These are phyloP conservation scores for Aureoboletus auriporus DNA, from an alignment of 768 basidiomycete species.

Conservation along the genomic window DNA sequence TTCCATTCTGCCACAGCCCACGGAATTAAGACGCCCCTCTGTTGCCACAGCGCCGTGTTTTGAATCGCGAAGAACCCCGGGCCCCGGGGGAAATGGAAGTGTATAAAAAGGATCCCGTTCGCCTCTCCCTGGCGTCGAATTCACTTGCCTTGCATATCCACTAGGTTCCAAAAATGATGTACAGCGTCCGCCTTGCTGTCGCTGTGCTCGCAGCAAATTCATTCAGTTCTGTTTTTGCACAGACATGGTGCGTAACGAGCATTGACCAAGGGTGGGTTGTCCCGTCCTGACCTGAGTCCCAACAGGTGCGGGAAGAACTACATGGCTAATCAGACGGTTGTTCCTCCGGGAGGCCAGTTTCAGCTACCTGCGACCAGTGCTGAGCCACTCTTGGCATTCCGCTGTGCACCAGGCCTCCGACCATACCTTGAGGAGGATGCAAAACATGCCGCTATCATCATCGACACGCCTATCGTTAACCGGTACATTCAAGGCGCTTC, in stretches of 20 bases:
- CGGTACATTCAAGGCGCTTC: constrained; percentile 32
- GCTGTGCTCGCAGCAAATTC: constrained; percentile 8
- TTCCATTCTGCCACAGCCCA: too few species aligned
- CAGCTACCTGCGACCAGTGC: constrained; percentile 31
- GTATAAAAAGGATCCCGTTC: too few species aligned
- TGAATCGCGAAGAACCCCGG: too few species aligned
- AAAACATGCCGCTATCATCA: constrained; percentile 22
- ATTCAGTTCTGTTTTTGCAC: constrained; percentile 8
- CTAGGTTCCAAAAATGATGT: background rate
- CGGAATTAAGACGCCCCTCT: too few species aligned
- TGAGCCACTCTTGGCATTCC: constrained; percentile 40
- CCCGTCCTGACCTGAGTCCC: background rate
- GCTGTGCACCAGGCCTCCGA: constrained; percentile 43
- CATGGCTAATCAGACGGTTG: constrained; percentile 36
- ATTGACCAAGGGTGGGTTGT: too few species aligned
- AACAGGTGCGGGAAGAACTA: constrained; percentile 51
- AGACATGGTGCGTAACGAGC: constrained; percentile 21
- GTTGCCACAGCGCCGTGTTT: too few species aligned
- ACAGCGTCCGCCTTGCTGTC: background rate
- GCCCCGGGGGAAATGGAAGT: too few species aligned
- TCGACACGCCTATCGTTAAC: constrained; percentile 38
- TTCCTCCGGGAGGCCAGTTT: constrained; percentile 46
- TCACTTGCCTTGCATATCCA: too few species aligned
- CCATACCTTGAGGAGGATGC: constrained; percentile 46
- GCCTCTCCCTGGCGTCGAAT: background rate